Base-by-base conservation (phyloP, 805 yeast genomes). In the Saccharomycopsis sp. region DNA sequence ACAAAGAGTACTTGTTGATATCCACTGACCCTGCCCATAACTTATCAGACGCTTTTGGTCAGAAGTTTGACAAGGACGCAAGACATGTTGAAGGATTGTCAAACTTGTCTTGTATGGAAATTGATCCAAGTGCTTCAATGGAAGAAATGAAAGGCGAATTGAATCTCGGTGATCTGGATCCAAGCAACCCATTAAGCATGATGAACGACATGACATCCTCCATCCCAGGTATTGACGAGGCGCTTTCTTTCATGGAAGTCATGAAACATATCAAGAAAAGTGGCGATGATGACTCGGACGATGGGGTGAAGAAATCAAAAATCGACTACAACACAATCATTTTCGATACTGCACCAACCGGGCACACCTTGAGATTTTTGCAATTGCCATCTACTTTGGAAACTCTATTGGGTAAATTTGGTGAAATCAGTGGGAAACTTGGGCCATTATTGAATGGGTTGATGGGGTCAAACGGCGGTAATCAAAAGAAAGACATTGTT, bases 321-420 rank as follows among this genome's bases (percentile, higher is more conserved):
- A 64, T 71, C 46, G 69, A 69, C 35, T 92, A 82, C 59, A 86
- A 83, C 52, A 86, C 95, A 6, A 88, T 92, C 50, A 86, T 92
- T 51, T 92, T 92, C 56, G 99, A 92, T 61, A 92, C 99, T n/a
- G 98, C 99, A 0, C 99, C 99, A 53, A 92, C 99, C 0, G 99
- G 99, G 27, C 99, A 92, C 63, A 92, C 98, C 2, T 68, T 92
- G 53, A 76, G 99, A 55, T 92, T 92, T 61, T 69, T 92, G 59
- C 96, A 88, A 62, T 75, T 92, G 55, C 99, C 99, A 29, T 75
- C 94, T 21, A 88, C 96, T 3, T 67, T 92, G 48, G 94, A 87
- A 53, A 86, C 85, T 59, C 71, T 94, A 27, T 69, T 92, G 52
- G 79, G 81, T 37, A 92, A 89, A 57, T 79, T 92, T 59, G 79